Percentiles rank a stretch among this genome's conserved stretches.
Evolutionary conservation across 2,329 filamentous ascomycete genomes (phyloP).

Genomic region (Aspergillus aculeatus): DNA sequence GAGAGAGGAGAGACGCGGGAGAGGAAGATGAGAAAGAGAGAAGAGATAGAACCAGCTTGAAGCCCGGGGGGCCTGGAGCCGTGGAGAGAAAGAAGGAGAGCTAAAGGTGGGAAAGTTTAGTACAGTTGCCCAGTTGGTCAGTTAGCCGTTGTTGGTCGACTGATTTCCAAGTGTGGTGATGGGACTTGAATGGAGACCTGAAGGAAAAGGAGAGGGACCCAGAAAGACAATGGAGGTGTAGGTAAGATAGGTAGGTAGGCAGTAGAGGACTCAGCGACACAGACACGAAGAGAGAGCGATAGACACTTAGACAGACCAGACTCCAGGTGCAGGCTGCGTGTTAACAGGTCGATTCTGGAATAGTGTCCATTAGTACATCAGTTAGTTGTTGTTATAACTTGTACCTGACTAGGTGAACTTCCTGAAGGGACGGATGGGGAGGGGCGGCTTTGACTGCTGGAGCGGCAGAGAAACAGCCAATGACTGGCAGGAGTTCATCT

Average conservation of each 20-base stretch:
- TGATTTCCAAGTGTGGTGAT: not conserved
- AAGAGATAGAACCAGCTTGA: constrained; percentile 5
- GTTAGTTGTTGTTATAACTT: not conserved
- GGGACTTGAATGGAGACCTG: not conserved
- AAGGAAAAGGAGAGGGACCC: not conserved
- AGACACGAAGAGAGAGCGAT: not conserved
- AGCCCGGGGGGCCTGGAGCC: not conserved
- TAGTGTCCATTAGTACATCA: not conserved
- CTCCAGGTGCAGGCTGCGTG: not conserved
- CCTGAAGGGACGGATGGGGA: not conserved
- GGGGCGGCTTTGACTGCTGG: not conserved
- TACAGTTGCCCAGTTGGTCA: too few species aligned
- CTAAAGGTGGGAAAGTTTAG: too few species aligned
- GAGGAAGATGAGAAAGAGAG: constrained; percentile 5
- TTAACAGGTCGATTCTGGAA: not conserved
- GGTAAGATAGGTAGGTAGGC: too few species aligned
- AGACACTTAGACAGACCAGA: not conserved
- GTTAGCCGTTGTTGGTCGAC: not conserved
- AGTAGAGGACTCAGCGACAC: not conserved
- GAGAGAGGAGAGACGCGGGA: constrained; percentile 1
- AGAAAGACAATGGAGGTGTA: not conserved
- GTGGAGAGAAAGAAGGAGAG: not conserved
- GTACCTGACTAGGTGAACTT: not conserved
- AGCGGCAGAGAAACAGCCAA: not conserved
- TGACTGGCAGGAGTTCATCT: not conserved